Conservation (phyloP, 208 protist species). For the Trichomonas tenax region DNA sequence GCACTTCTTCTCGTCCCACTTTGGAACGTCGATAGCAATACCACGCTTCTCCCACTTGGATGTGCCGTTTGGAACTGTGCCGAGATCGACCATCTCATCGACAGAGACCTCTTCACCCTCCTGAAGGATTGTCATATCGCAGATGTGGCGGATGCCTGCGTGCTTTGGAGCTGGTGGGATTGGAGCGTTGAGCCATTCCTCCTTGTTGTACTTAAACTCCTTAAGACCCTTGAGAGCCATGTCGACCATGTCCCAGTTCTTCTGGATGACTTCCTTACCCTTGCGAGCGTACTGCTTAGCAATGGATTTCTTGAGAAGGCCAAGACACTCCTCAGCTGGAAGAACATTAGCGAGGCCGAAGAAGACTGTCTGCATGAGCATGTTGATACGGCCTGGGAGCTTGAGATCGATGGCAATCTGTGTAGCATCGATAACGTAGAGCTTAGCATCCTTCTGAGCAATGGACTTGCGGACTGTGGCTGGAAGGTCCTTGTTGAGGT, state of each 20-base stretch:
- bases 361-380: slow-evolving; percentile 59
- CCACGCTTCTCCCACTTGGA: slow-evolving; percentile 48
- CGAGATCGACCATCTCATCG: not conserved
- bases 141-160: not conserved
- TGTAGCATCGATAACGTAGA: slow-evolving; percentile 48
- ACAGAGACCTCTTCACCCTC: not conserved
- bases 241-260: slow-evolving; percentile 43
- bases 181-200: not conserved
- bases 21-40: slow-evolving; percentile 35
- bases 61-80: slow-evolving; percentile 23
- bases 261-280: slow-evolving; percentile 43
- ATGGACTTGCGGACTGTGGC: slow-evolving; percentile 35
- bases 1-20: slow-evolving; percentile 47
- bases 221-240: slow-evolving; percentile 8
- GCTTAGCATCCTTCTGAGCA: slow-evolving; percentile 30
- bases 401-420: slow-evolving; percentile 36
- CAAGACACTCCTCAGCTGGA: slow-evolving; percentile 32
- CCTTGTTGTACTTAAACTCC: not conserved
- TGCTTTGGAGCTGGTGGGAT: not conserved
- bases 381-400: slow-evolving; percentile 44
- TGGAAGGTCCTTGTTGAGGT: slow-evolving; percentile 43
- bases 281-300: slow-evolving; percentile 47
- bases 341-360: slow-evolving; percentile 51
- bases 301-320: slow-evolving; percentile 45
- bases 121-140: not conserved